Conservation (phyloP, 306 rosid species). For the Medicago arabica region DNA sequence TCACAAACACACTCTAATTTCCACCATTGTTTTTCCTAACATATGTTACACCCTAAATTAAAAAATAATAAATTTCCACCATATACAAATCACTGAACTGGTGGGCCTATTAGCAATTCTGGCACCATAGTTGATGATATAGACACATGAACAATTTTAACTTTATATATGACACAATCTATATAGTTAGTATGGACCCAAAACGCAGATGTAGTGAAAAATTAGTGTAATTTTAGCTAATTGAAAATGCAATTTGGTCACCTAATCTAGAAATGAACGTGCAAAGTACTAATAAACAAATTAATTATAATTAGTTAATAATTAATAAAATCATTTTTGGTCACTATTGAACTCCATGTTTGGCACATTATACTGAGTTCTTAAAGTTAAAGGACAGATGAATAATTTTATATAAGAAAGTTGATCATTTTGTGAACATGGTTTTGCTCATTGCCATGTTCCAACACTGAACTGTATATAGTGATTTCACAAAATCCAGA, state of each 20-base stretch:
- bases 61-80: constrained; percentile 3
- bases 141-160: constrained; percentile 47
- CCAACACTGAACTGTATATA: constrained; percentile 35
- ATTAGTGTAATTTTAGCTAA: constrained; percentile 27
- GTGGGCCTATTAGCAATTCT: constrained; percentile 46
- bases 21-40: constrained; percentile 33
- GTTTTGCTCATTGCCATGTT: constrained; percentile 45
- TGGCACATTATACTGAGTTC: constrained; percentile 27
- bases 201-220: constrained; percentile 5
- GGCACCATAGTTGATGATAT: constrained; percentile 50
- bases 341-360: constrained; percentile 26
- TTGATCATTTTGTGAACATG: constrained; percentile 44
- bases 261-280: constrained; percentile 32
- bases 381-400: constrained; percentile 29
- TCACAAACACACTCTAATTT: constrained; percentile 9
- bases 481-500: constrained; percentile 53
- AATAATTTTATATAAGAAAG: constrained; percentile 4
- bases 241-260: constrained; percentile 33
- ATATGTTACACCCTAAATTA: constrained; percentile 31
- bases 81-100: constrained; percentile 34
- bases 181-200: constrained; percentile 41
- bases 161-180: constrained; percentile 45
- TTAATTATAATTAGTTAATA: not conserved
- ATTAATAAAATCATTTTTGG: constrained; percentile 26
- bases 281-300: constrained; percentile 16